Conservation (phyloP, 1,284 basidiomycete species). For the Trametes versicolor region DNA sequence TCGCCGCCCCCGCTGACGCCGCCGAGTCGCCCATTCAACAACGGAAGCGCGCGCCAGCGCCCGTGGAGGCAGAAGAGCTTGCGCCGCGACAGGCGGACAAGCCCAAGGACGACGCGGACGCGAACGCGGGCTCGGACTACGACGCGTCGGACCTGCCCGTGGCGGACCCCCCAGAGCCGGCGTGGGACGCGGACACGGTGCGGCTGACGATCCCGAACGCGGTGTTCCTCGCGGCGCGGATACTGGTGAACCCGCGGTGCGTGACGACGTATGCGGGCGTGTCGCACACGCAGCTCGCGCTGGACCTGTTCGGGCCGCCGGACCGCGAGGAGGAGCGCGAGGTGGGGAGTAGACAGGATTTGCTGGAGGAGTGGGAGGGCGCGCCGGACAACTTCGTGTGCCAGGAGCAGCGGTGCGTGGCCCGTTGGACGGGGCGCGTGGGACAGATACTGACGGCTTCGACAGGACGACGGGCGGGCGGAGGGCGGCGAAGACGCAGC, state of each 20-base stretch:
- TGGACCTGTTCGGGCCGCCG: slow-evolving; percentile 85
- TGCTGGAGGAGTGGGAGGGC: slow-evolving; percentile 92
- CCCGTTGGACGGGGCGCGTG: slow-evolving; percentile 9
- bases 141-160: slow-evolving; percentile 73
- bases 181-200: slow-evolving; percentile 29
- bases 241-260: slow-evolving; percentile 93
- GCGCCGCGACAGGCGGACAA: slow-evolving; percentile 44
- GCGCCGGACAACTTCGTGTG: slow-evolving; percentile 96
- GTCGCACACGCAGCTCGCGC: slow-evolving; percentile 89
- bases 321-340: slow-evolving; percentile 68
- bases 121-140: slow-evolving; percentile 87
- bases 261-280: slow-evolving; percentile 97
- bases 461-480: slow-evolving; percentile 87
- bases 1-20: slow-evolving; percentile 17
- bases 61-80: slow-evolving; percentile 33
- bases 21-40: slow-evolving; percentile 28
- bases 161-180: slow-evolving; percentile 48
- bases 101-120: slow-evolving; percentile 64
- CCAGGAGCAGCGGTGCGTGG: slow-evolving; percentile 85
- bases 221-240: slow-evolving; percentile 86
- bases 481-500: slow-evolving; percentile 90
- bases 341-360: slow-evolving; percentile 71
- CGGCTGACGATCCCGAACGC: slow-evolving; percentile 85
- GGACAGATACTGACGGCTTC: slow-evolving; percentile 22
- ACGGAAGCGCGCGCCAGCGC: slow-evolving; percentile 22